phyloP scores from a whole-genome alignment of 129 eudicot genomes.

The Centrapalus pauciflorus region DNA sequence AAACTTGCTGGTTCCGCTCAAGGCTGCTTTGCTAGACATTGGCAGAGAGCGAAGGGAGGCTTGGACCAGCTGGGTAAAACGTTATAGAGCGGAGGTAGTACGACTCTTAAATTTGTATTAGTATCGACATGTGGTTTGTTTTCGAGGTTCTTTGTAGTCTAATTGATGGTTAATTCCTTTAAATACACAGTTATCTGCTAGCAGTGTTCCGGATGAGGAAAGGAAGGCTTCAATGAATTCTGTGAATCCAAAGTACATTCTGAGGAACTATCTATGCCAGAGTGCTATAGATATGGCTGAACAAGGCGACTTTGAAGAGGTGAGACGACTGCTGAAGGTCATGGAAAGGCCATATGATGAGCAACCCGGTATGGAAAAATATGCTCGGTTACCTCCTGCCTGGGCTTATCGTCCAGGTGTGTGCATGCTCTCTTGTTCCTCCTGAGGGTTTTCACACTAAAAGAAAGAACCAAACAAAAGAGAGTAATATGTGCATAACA shows the following conservation, averaged over 20 bases:
- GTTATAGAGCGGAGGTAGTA: conserved; percentile 72
- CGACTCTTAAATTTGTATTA: not conserved
- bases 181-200: conserved; percentile 43
- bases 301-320: conserved; percentile 77
- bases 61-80: conserved; percentile 84
- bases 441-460: conserved; percentile 15
- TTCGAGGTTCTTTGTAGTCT: conserved; percentile 1
- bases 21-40: conserved; percentile 81
- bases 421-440: conserved; percentile 47
- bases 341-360: conserved; percentile 81
- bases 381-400: conserved; percentile 90
- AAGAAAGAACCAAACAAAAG: not conserved
- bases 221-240: conserved; percentile 82
- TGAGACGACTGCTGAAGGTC: conserved; percentile 64
- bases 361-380: conserved; percentile 90
- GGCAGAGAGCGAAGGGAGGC: conserved; percentile 93
- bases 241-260: conserved; percentile 77
- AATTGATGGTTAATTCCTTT: conserved; percentile 3
- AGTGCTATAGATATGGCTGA: conserved; percentile 94
- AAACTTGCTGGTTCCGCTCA: conserved; percentile 61
- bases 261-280: conserved; percentile 88
- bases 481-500: conserved; percentile 25
- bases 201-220: conserved; percentile 60
- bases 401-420: conserved; percentile 99
- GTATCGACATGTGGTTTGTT: not conserved